Evolutionary conservation across 495 filamentous ascomycete species (phyloP).

Genomic region (Penicillium argentinense): DNA sequence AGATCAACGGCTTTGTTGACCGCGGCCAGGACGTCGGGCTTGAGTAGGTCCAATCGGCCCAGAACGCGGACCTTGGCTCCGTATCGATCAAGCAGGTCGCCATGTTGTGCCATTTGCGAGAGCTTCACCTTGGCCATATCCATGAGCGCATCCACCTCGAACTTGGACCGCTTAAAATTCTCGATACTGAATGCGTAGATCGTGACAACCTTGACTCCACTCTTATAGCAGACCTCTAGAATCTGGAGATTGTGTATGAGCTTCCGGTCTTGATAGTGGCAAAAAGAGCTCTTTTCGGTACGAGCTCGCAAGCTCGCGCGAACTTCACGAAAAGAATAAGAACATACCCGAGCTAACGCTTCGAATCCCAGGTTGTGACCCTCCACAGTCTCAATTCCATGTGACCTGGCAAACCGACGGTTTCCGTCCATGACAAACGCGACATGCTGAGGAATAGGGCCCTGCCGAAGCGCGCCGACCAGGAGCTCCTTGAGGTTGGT

Average conservation of each 20-base stretch:
- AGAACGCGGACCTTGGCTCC: constrained; percentile 83
- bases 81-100: constrained; percentile 89
- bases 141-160: constrained; percentile 97
- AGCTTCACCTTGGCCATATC: constrained; percentile 96
- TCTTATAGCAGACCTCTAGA: constrained; percentile 96
- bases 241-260: constrained; percentile 55
- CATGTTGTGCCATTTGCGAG: constrained; percentile 85
- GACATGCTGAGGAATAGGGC: constrained; percentile 88
- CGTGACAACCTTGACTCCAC: constrained; percentile 88
- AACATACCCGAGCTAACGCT: constrained; percentile 73
- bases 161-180: constrained; percentile 97
- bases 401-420: constrained; percentile 80
- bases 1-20: constrained; percentile 79
- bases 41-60: constrained; percentile 76
- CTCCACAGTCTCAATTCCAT: constrained; percentile 94
- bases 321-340: neutral
- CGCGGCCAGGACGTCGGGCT: constrained; percentile 82
- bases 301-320: neutral
- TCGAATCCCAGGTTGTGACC: constrained; percentile 98
- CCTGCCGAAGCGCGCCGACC: constrained; percentile 83
- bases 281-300: too few relatives aligned
- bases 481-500: constrained; percentile 72
- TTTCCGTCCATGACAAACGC: constrained; percentile 99
- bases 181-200: constrained; percentile 99
- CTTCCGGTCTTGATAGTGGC: too few relatives aligned